Evolutionary conservation across 306 rosid species (phyloP), one percentile per base, ranked within the genome.

Genomic region (Prunus mira): DNA sequence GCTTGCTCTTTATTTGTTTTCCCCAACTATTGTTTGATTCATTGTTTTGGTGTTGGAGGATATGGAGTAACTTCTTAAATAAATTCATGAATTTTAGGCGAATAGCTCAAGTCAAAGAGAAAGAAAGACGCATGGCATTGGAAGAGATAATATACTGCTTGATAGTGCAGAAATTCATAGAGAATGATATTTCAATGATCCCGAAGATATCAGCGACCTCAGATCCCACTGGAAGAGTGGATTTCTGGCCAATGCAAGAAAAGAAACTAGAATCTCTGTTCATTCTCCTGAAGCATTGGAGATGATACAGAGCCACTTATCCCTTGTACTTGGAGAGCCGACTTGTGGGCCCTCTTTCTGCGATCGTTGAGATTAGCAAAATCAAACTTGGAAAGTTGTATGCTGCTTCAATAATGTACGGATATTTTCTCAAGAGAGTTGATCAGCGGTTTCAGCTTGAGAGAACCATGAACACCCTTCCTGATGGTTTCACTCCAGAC

Each of bases 401-500:
- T 84, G 98, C 98, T 62, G 97, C 98, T 85, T 95, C 98, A 18
- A 88, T 95, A 67, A 95, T 95, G 97, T 95, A 95, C 19, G 98
- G 98, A 69, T 95, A 95, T 79, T 95, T 95, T 67, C 96, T 95
- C 58, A 92, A 81, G 84, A 90, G 98, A 82, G 97, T 95, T 43
- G 98, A 95, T 82, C 89, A 95, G 46, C 88, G 98, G 74, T 95
- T 81, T 81, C 98, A 95, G 79, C 98, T 95, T 4, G 97, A 95
- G 79, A 88, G 92, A 79, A 79, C 85, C 57, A 82, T 88, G 93
- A 89, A 91, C 68, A 95, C 91, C 63, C 93, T 90, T 79, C 96
- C 99, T 13, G 73, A 84, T 79, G 93, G 87, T 43, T 81, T 87
- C 13, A 87, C 87, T 38, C 86, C 81, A 2, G 92, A 88, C 64